Evolutionary conservation across 345 rosid genomes (phyloP), one percentile per base, ranked within the genome.

Genomic region (Moricandia moricandioides): DNA sequence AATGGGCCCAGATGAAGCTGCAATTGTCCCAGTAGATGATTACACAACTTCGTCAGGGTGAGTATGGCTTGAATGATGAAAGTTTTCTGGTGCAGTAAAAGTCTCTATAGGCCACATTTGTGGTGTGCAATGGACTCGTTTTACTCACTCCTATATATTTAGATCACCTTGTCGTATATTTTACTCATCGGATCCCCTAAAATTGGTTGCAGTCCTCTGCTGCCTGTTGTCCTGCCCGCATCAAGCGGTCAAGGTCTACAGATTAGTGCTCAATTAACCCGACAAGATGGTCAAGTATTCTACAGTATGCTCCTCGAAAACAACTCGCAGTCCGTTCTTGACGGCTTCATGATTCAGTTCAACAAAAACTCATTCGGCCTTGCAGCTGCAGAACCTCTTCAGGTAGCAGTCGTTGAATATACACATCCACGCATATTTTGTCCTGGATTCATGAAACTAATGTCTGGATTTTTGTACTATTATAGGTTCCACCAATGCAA

Each of bases 321-420:
- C 87, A 91, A 84, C 81, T 39, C 95, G 2, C 91, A 87, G 76
- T 57, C 78, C 49, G 72, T 91, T 33, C 96, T 94, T 56, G 98
- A 94, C 80, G 98, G 98, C 26, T 94, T 94, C 88, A 86, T 94
- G 97, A 94, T 94, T 80, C 98, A 90, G 83, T 94, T 94, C 76
- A 94, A 94, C 88, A 94, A 91, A 86, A 94, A 94, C 62, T 78
- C 95, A 49, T 84, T 88, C 34, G 98, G 98, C 55, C 93, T 93
- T 79, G 96, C 97, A 24, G 90, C 97, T 82, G 89, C 84, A 43
- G 96, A 85, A 75, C 81, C 95, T 43, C 85, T 94, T 74, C 97
- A 94, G 96, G 98, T 93, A 82, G 67, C 64, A 62, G 2, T 55
- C 49, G 13, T 66, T 63, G 24, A 62, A 66, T 57, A 65, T 12